Conservation (phyloP, 2,329 filamentous ascomycete genomes). For the Exophiala mesophila region DNA sequence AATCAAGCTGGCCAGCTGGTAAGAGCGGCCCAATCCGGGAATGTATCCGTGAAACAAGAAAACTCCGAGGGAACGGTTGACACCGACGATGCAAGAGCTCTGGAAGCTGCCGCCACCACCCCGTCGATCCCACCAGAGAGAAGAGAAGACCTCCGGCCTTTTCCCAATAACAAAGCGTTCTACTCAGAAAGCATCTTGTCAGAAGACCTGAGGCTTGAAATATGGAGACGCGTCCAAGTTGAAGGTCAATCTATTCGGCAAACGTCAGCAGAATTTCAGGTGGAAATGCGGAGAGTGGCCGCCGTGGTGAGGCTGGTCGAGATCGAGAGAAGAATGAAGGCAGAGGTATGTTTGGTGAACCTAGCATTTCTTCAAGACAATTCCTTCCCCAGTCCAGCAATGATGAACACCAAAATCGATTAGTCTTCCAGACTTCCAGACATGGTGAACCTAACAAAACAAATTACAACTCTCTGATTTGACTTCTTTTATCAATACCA, state of each 20-base stretch:
- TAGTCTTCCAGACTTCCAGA: conserved; percentile 96
- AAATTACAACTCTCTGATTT: conserved; percentile 69
- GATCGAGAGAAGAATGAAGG: conserved; percentile 72
- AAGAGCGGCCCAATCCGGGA: conserved; percentile 27
- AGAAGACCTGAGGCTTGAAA: conserved; percentile 65
- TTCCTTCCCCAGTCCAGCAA: conserved; percentile 25
- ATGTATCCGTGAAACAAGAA: not conserved
- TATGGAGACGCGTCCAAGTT: conserved; percentile 65
- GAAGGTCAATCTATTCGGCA: conserved; percentile 65
- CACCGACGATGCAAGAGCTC: conserved; percentile 12
- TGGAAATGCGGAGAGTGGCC: conserved; percentile 78
- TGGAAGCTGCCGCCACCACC: conserved; percentile 31
- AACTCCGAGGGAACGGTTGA: conserved; percentile 3
- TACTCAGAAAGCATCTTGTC: conserved; percentile 67
- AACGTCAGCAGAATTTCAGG: conserved; percentile 69
- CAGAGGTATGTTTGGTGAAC: conserved; percentile 62
- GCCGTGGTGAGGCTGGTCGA: conserved; percentile 82
- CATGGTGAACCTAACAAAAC: conserved; percentile 71
- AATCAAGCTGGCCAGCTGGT: conserved; percentile 46
- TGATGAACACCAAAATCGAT: conserved; percentile 83
- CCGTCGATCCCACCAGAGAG: conserved; percentile 22
- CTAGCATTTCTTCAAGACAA: not conserved
- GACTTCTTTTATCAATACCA: too few relatives aligned
- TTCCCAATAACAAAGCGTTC: conserved; percentile 69
- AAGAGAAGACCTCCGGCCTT: conserved; percentile 49